Evolutionary conservation across 768 basidiomycete genomes (phyloP), one percentile per base, ranked within the genome.

Genomic region (Sarcodon sp.): DNA sequence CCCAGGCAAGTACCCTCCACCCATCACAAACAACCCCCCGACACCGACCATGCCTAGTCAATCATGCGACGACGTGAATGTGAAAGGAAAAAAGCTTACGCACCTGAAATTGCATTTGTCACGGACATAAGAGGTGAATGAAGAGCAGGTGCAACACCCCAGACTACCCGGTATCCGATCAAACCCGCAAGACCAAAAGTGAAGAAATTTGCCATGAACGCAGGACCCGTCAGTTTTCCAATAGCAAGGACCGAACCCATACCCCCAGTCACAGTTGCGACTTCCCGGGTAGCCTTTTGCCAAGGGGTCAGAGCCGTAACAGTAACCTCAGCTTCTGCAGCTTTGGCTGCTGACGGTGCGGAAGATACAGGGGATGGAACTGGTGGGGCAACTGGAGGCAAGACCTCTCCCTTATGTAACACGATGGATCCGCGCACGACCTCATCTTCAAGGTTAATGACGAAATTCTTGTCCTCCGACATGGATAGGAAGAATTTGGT

Each of bases 91-190:
- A 6, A 15, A 41, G 46, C 33, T 34, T 43, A 34, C 75, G 63
- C 60, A 66, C 87, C 87, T 16, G 87, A 90, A 39, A 89, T 85
- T 3, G 88, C 87, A 57, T 90, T 90, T 10, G 87, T 91, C 6
- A 91, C 88, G 7, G 84, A 87, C 87, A 92, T 92, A 50, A 91
- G 66, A 11, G 89, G 89, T 16, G 88, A 90, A 61, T 92, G 89
- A 45, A 91, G 63, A 13, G 89, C 88, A 36, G 89, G 89, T 31
- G 83, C 76, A 38, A 92, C 89, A 50, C 85, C 85, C 88, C 88
- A 92, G 13, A 92, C 80, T 4, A 90, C 87, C 56, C 87, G 79
- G 58, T 89, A 90, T 13, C 89, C 89, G 46, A 91, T 84, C 38
- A 91, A 59, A 27, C 86, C 83, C 39, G 89, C 89, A 53, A 92